These are phyloP conservation scores for Leishmania lainsoni DNA, from an alignment of 208 protist species.

Conservation along the genomic window DNA sequence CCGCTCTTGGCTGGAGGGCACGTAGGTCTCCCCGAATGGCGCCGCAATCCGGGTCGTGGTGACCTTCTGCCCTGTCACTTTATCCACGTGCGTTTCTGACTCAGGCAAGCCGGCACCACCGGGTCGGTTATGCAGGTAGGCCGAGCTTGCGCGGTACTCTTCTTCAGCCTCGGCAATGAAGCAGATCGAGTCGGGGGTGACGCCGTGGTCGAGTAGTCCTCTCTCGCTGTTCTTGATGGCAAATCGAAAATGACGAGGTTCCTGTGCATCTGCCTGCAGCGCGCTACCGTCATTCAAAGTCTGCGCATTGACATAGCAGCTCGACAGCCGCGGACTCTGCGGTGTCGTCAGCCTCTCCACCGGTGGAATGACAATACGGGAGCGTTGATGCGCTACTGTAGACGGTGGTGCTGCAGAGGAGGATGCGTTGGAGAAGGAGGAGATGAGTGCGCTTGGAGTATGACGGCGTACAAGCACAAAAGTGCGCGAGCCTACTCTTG, in stretches of 20 bases:
- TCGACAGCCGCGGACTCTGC: slow-evolving; percentile 18
- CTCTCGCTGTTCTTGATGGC: slow-evolving; percentile 58
- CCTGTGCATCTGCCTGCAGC: neutral
- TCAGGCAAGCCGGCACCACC: slow-evolving; percentile 25
- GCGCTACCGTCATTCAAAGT: neutral
- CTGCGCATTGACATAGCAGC: slow-evolving; percentile 10
- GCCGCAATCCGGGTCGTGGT: slow-evolving; percentile 50
- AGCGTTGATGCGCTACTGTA: neutral
- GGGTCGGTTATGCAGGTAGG: slow-evolving; percentile 47
- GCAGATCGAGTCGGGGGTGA: slow-evolving; percentile 55
- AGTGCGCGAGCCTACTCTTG: neutral
- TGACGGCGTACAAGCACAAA: neutral
- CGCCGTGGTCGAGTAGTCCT: slow-evolving; percentile 67
- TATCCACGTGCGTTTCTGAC: slow-evolving; percentile 35
- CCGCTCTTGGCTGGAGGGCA: slow-evolving; percentile 63
- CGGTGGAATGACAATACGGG: slow-evolving; percentile 32
- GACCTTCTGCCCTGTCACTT: slow-evolving; percentile 27
- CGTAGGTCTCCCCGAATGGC: slow-evolving; percentile 70
- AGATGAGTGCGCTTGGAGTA: neutral
- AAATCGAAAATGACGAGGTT: slow-evolving; percentile 34
- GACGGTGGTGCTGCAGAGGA: neutral
- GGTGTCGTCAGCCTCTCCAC: slow-evolving; percentile 39
- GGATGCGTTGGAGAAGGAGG: neutral
- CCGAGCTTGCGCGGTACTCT: slow-evolving; percentile 65
- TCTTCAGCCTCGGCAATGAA: slow-evolving; percentile 73